Percentiles rank a stretch among this genome's conserved stretches.
phyloP scores from a whole-genome alignment of 148 eudicot species.

The Polygonum aviculare region DNA sequence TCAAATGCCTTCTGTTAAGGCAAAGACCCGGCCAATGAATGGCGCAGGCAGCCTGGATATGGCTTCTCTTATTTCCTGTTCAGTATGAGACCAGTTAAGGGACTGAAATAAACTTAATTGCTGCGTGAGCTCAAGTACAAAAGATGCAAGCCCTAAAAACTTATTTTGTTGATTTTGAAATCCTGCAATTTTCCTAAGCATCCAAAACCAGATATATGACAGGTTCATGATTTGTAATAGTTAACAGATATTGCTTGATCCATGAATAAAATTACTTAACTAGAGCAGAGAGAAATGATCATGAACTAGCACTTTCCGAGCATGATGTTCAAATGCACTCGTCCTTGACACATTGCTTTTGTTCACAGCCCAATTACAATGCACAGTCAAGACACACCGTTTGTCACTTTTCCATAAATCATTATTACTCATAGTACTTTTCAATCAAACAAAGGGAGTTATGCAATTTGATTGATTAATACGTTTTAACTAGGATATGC shows the following conservation, averaged over 20 bases:
- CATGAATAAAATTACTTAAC: background rate
- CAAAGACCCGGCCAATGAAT: constrained; percentile 59
- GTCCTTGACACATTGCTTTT: background rate
- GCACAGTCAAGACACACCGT: background rate
- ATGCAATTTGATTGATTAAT: background rate
- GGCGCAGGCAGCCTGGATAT: constrained; percentile 47
- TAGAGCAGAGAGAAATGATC: background rate
- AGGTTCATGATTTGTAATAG: background rate
- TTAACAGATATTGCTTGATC: background rate
- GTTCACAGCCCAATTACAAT: background rate
- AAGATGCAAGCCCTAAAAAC: background rate
- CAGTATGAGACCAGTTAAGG: background rate
- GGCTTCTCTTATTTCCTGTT: constrained; percentile 70
- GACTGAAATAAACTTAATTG: background rate
- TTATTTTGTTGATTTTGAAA: background rate
- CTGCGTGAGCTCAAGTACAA: background rate
- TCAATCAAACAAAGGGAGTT: background rate
- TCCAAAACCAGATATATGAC: background rate
- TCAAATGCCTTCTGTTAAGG: constrained; percentile 76
- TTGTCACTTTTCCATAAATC: background rate
- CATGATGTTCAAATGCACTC: background rate
- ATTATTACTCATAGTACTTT: background rate
- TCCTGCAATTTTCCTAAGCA: background rate
- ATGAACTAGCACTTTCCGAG: background rate
- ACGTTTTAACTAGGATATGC: background rate